Conservation (phyloP, 106 monocot species). For the Chionographis japonica region DNA sequence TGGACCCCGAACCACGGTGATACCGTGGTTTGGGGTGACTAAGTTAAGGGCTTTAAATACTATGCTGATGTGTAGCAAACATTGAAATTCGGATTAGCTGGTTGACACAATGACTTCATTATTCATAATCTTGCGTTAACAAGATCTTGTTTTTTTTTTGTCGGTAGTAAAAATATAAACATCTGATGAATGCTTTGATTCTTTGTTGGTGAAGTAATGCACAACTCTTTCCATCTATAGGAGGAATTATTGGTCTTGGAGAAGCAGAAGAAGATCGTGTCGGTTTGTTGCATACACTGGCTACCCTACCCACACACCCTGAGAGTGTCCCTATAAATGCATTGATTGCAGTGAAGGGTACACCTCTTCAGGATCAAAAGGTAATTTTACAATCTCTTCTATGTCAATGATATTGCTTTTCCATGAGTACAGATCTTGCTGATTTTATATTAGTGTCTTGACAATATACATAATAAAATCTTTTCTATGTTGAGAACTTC, state of each 20-base stretch:
- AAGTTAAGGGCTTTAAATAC: too few relatives aligned
- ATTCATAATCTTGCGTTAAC: too few relatives aligned
- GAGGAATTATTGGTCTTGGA: conserved; percentile 98
- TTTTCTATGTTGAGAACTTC: too few relatives aligned
- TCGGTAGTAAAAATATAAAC: too few relatives aligned
- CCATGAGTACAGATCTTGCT: not conserved
- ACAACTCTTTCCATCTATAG: conserved; percentile 25
- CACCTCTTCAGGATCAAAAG: conserved; percentile 99
- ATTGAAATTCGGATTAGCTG: too few relatives aligned
- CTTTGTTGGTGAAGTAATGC: conserved; percentile 1
- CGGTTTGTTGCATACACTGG: conserved; percentile 88
- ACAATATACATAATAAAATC: too few relatives aligned
- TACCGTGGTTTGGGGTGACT: too few relatives aligned
- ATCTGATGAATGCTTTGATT: not conserved
- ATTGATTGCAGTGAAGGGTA: conserved; percentile 93
- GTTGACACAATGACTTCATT: too few relatives aligned
- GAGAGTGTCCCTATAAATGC: conserved; percentile 99
- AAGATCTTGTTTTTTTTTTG: not conserved
- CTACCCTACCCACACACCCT: conserved; percentile 90
- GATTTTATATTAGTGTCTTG: too few relatives aligned
- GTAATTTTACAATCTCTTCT: conserved; percentile 20
- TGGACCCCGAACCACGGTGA: too few relatives aligned
- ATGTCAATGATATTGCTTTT: not conserved
- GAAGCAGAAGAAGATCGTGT: conserved; percentile 95
- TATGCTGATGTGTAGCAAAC: too few relatives aligned